Evolutionary conservation across 1,139 yeast genomes (phyloP).

Genomic region (Eremothecium coryli): DNA sequence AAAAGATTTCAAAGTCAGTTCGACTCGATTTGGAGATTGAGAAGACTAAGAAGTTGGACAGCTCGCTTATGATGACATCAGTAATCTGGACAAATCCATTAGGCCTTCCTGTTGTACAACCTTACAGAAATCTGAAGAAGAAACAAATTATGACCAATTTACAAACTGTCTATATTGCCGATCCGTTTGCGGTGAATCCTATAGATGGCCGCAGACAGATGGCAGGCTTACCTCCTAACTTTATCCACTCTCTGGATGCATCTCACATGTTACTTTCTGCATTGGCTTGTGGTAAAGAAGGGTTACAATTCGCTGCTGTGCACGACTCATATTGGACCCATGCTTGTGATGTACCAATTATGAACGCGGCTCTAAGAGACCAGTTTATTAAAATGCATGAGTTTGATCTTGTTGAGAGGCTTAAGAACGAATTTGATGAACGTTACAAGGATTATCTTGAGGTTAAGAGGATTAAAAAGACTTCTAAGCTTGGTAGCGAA

Average conservation of each 20-base stretch:
- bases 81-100: constrained; percentile 97
- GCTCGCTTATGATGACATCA: constrained; percentile 51
- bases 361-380: constrained; percentile 68
- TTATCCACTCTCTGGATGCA: constrained; percentile 91
- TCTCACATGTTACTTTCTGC: constrained; percentile 95
- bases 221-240: constrained; percentile 94
- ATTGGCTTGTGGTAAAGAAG: constrained; percentile 56
- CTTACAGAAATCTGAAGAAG: constrained; percentile 64
- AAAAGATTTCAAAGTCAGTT: constrained; percentile 68
- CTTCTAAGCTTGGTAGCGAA: constrained; percentile 44
- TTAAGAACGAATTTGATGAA: constrained; percentile 70
- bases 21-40: constrained; percentile 45
- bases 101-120: constrained; percentile 92
- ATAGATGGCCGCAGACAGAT: constrained; percentile 85
- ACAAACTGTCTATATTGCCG: constrained; percentile 73
- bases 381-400: constrained; percentile 73
- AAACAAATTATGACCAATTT: constrained; percentile 65
- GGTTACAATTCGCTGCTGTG: constrained; percentile 83
- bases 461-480: constrained; percentile 45
- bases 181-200: constrained; percentile 72
- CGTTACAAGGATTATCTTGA: constrained; percentile 69
- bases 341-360: constrained; percentile 67
- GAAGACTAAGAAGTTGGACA: constrained; percentile 39
- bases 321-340: constrained; percentile 99
- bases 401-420: constrained; percentile 57